Evolutionary conservation across 805 yeast genomes (phyloP), one percentile per base, ranked within the genome.

Genomic region (Citeromyces matritensis): DNA sequence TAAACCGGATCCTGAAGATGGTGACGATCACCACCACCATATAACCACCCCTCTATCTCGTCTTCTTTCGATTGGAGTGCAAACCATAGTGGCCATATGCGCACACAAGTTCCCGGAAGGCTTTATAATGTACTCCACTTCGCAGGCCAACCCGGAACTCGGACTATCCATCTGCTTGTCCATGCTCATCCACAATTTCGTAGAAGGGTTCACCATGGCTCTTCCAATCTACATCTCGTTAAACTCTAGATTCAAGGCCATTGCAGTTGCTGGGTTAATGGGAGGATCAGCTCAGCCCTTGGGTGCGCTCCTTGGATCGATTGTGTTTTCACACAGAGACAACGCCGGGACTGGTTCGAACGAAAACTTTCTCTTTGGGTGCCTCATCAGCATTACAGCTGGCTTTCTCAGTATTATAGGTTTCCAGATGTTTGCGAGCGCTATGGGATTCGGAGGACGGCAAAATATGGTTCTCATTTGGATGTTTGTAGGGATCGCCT

Each of bases 41-140:
- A 63, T 81, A 13, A 73, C 71, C 35, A 73, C 94, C 0, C 86
- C 91, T 1, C 56, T 77, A 11, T 76, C 93, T 0, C 65, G 82
- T 35, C 55, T 88, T n/a, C 53, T 88, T 8, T 70, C 94, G 4
- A 84, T 88, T 35, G 96, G 95, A 3, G 50, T 91, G 14, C 96
- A 91, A 50, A 88, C 97, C 0, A 73, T 86, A 5, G 49, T 86
- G 31, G 97, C 94, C 0, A 71, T 88, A 19, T 69, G 93, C 1
- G 54, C 91, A 19, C 98, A 88, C 55, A 86, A 91, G 49, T 63
- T 88, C 15, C 98, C 98, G 0, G 98, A 88, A 53, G 98, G 98
- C 0, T 82, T 88, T 45, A 73, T 88, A 33, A 78, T 93, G 29
- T 88, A 70, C 49, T 80, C 79, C 23, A 85, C 91, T 0, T 65